A percentile compares a stretch with the other conserved stretches of the same genome.
Evolutionary conservation across 2,329 filamentous ascomycete genomes (phyloP).

Genomic region (Aureobasidium melanogenum): DNA sequence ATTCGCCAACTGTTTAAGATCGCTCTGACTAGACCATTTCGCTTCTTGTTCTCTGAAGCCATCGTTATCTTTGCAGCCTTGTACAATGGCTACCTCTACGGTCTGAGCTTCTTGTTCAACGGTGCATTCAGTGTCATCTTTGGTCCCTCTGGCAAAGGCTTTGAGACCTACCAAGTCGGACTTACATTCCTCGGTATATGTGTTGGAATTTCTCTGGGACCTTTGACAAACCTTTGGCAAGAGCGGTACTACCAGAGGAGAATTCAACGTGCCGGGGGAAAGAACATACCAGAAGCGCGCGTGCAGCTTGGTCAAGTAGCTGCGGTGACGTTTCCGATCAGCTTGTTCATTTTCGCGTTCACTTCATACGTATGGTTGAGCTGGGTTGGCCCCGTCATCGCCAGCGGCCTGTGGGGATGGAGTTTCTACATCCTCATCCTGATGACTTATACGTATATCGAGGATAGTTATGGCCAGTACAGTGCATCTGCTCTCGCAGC

Average conservation of each 20-base stretch:
- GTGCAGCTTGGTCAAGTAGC: constrained; percentile 37
- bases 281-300: constrained; percentile 34
- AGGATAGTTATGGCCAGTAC: constrained; percentile 31
- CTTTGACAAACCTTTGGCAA: constrained; percentile 22
- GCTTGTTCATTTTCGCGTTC: constrained; percentile 43
- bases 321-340: constrained; percentile 32
- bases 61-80: constrained; percentile 40
- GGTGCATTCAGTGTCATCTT: constrained; percentile 18
- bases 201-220: constrained; percentile 22
- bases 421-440: background rate
- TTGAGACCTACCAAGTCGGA: constrained; percentile 31
- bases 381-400: constrained; percentile 38
- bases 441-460: constrained; percentile 29
- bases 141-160: constrained; percentile 37
- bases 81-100: constrained; percentile 41
- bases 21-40: constrained; percentile 38
- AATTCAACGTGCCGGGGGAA: constrained; percentile 22
- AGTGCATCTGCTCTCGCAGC: constrained; percentile 35
- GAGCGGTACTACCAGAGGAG: constrained; percentile 34
- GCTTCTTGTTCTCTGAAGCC: constrained; percentile 38
- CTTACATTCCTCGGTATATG: constrained; percentile 22
- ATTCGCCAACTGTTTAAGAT: constrained; percentile 32
- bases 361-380: constrained; percentile 28
- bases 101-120: constrained; percentile 26
- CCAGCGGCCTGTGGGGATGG: constrained; percentile 31